Evolutionary conservation across 352 stramenopile species (phyloP).

Genomic region (Pythium pyrilobum): DNA sequence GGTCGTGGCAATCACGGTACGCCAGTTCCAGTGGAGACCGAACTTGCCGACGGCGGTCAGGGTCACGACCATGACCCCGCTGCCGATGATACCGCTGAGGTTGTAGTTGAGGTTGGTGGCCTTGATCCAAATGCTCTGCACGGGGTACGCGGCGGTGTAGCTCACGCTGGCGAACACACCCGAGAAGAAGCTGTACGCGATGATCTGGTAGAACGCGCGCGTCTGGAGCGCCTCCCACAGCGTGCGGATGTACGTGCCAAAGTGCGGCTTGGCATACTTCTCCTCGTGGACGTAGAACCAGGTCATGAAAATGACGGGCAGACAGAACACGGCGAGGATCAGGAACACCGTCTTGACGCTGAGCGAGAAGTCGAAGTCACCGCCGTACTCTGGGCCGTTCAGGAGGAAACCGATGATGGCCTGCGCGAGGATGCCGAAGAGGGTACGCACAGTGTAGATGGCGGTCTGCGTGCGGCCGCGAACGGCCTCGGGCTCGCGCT

Average conservation of each 20-base stretch:
- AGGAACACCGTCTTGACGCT: slow-evolving; percentile 12
- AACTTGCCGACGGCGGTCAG: slow-evolving; percentile 22
- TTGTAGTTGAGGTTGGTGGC: slow-evolving; percentile 16
- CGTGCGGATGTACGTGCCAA: slow-evolving; percentile 22
- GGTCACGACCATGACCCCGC: slow-evolving; percentile 13
- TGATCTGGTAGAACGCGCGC: slow-evolving; percentile 24
- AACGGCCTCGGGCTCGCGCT: slow-evolving; percentile 12
- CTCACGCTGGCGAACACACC: slow-evolving; percentile 17
- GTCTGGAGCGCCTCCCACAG: slow-evolving; percentile 27
- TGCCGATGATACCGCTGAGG: slow-evolving; percentile 14
- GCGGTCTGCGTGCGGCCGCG: slow-evolving; percentile 17
- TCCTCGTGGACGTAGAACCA: slow-evolving; percentile 31
- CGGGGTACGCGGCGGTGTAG: slow-evolving; percentile 14
- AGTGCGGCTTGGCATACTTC: slow-evolving; percentile 19
- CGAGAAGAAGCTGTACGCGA: slow-evolving; percentile 19
- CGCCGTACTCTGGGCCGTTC: slow-evolving; percentile 22
- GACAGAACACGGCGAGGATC: slow-evolving; percentile 19
- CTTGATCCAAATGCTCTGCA: slow-evolving; percentile 18
- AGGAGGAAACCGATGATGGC: slow-evolving; percentile 18
- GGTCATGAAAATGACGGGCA: slow-evolving; percentile 22
- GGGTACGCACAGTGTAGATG: slow-evolving; percentile 18
- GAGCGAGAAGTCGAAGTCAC: slow-evolving; percentile 23
- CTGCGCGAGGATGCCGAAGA: slow-evolving; percentile 20
- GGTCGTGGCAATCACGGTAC: slow-evolving; percentile 15
- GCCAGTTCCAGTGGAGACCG: slow-evolving; percentile 27